phyloP scores from a whole-genome alignment of 441 rosid species.

The Corymbia calophylla region DNA sequence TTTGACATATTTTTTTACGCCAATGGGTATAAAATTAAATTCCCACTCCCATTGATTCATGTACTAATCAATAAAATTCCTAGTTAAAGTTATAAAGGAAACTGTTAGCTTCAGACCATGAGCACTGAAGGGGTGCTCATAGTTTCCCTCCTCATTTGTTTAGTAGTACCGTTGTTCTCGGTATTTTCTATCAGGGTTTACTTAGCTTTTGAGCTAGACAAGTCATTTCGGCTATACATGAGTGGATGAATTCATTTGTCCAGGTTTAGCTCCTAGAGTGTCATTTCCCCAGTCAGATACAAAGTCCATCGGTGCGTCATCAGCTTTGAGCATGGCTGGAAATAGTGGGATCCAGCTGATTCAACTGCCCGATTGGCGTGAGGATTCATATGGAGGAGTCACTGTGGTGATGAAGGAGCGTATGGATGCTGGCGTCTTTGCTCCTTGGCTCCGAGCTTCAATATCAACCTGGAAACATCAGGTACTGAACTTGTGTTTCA shows the following conservation, averaged over 20 bases:
- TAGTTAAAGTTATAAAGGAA: not conserved
- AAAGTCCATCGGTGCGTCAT: no score
- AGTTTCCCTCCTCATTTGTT: no score
- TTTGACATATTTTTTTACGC: not conserved
- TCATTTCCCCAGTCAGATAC: no score
- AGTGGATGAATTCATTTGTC: no score
- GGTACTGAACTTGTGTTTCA: not conserved
- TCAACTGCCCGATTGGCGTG: not conserved
- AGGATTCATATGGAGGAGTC: not conserved
- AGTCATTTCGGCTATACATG: no score
- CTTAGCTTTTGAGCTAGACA: no score
- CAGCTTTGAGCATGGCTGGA: no score
- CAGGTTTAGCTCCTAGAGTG: no score
- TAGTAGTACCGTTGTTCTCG: no score
- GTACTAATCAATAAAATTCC: not conserved
- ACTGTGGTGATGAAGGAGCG: not conserved
- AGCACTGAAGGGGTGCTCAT: fast-evolving
- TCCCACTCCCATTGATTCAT: not conserved
- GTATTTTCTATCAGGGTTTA: no score
- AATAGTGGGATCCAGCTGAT: not conserved
- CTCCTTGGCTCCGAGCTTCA: conserved; percentile 21
- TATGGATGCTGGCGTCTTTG: conserved; percentile 2
- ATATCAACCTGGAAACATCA: not conserved
- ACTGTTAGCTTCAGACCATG: not conserved
- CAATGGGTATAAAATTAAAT: not conserved